Base-by-base conservation (phyloP, 164 flowering plant species). In the Kalanchoe fedtschenkoi region DNA sequence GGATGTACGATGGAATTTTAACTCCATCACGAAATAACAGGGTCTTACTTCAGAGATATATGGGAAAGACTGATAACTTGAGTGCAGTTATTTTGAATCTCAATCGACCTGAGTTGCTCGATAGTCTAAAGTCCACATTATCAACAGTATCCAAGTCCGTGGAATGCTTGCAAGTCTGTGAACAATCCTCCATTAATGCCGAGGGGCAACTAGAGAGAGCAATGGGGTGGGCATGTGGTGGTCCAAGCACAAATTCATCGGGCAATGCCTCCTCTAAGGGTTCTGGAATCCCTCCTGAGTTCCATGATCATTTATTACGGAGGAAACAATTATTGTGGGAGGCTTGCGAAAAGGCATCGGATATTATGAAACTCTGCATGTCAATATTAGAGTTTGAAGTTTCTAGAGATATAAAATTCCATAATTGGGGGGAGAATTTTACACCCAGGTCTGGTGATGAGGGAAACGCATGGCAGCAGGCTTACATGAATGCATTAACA, bases 171-270 rank as follows among this genome's bases (percentile, higher is more conserved):
- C 88, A 89, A 72, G 71, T 81, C 62, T 86, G 86, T 78, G 97
- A 88, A 74, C 77, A 73, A 71, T 75, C 76, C 74, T 85, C 96
- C 64, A 62, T 79, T 61, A 69, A 82, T 54, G 98, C 90, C 35
- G 97, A 89, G 78, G 95, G 87, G 61, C 98, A 89, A 72, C 96
- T 93, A 66, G 97, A 93, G 79, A 81, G 97, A 78, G 96, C 97
- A 37, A 93, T 93, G 98, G 85, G 84, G 22, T 93, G 98, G 98
- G 98, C 97, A 59, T 93, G 98, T 78, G 98, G 87, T 58, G 95
- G 86, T 26, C 83, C 93, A 68, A 82, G 63, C 74, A 58, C 87
- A 10, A 77, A 77, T 72, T 67, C 81, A 32, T 41, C 65, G 54
- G 81, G 82, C 61, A 82, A 65, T 77, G n/a, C 72, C 24, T 75